Conservation (phyloP, 116 monocot species). For the Zostera marina region DNA sequence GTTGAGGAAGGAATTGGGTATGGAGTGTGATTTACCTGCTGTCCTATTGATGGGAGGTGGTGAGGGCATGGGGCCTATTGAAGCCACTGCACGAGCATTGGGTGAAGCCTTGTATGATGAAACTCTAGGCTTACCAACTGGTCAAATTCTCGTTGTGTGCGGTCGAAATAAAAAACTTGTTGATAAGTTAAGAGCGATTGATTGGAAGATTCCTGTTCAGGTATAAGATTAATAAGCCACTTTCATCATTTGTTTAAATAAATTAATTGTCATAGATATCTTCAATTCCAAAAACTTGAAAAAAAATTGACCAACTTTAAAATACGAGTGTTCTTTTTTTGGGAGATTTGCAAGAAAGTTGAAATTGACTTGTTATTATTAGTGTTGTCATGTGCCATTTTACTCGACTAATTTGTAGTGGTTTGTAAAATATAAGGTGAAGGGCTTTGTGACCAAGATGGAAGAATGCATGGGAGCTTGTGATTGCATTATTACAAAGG, state of each 20-base stretch:
- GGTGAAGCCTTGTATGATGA: slow-evolving; percentile 60
- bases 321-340: neutral
- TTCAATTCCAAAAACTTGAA: too few species aligned
- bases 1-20: slow-evolving; percentile 68
- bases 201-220: slow-evolving; percentile 96
- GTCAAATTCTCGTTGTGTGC: slow-evolving; percentile 86
- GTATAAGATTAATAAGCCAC: slow-evolving; percentile 13
- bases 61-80: slow-evolving; percentile 99
- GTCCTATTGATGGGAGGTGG: slow-evolving; percentile 98
- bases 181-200: slow-evolving; percentile 42
- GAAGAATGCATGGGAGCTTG: slow-evolving; percentile 98
- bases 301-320: too few species aligned
- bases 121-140: slow-evolving; percentile 43
- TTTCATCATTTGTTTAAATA: too few species aligned
- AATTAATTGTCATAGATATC: too few species aligned
- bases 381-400: too few species aligned
- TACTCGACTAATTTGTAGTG: too few species aligned
- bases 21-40: slow-evolving; percentile 86
- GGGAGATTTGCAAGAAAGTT: neutral
- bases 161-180: slow-evolving; percentile 82
- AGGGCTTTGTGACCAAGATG: slow-evolving; percentile 89
- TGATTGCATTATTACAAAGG: slow-evolving; percentile 97
- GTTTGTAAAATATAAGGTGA: slow-evolving; percentile 37
- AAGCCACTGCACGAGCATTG: slow-evolving; percentile 86
- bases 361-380: neutral